Conservation (phyloP, 2,329 filamentous ascomycete species). For the Cladosporium sp. region DNA sequence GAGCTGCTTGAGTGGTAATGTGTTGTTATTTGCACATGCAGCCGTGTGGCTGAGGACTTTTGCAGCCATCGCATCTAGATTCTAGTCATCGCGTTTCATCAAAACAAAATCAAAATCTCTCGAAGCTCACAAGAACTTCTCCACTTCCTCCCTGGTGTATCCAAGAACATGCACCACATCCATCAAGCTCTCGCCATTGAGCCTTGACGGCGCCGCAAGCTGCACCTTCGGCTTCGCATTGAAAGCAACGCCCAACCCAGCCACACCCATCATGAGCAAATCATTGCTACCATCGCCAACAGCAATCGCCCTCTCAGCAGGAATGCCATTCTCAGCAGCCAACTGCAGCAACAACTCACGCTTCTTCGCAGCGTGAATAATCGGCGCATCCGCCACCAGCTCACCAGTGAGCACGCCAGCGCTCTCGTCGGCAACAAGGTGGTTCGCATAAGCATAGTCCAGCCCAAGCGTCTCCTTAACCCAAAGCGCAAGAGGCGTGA, state of each 20-base stretch:
- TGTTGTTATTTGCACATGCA: not conserved
- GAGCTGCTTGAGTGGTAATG: conserved; percentile 29
- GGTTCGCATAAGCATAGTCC: conserved; percentile 87
- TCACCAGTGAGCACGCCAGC: conserved; percentile 67
- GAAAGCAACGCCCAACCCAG: conserved; percentile 78
- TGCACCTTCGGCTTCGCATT: conserved; percentile 84
- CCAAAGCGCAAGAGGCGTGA: conserved; percentile 86
- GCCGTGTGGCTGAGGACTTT: not conserved
- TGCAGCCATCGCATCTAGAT: not conserved
- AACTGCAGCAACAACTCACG: conserved; percentile 70
- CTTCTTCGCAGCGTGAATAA: conserved; percentile 77
- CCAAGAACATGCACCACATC: conserved; percentile 77
- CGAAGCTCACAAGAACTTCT: conserved; percentile 29
- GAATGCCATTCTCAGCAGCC: conserved; percentile 66
- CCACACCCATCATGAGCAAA: conserved; percentile 74
- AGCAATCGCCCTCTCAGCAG: conserved; percentile 68
- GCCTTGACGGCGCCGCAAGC: conserved; percentile 69
- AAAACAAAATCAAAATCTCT: not conserved
- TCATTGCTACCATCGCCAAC: conserved; percentile 85
- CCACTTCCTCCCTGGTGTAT: conserved; percentile 33
- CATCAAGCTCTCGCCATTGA: conserved; percentile 71
- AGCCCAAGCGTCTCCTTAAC: conserved; percentile 78
- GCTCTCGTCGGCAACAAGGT: conserved; percentile 65
- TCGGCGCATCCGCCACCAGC: conserved; percentile 66
- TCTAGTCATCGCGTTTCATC: conserved; percentile 5